Evolutionary conservation across 805 yeast genomes (phyloP).

Genomic region (Pichia ethanolica): DNA sequence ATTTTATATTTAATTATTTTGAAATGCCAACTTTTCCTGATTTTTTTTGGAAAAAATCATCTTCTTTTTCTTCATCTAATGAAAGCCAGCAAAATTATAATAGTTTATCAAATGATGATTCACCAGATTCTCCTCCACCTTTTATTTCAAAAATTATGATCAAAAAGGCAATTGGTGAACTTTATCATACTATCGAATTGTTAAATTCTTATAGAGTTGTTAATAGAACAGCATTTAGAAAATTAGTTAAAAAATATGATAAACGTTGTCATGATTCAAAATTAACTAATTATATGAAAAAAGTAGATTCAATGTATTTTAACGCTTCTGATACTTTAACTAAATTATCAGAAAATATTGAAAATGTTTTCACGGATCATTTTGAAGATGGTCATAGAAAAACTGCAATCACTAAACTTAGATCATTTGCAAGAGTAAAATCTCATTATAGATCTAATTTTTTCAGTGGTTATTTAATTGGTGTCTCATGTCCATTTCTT

Average conservation of each 20-base stretch:
- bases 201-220: constrained; percentile 62
- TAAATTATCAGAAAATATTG: constrained; percentile 49
- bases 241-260: constrained; percentile 85
- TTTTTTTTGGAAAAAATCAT: constrained; percentile 24
- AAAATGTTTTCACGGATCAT: constrained; percentile 54
- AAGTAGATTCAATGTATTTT: constrained; percentile 48
- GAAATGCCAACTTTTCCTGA: constrained; percentile 37
- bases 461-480: constrained; percentile 58
- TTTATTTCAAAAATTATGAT: constrained; percentile 58
- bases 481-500: constrained; percentile 58
- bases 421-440: constrained; percentile 34
- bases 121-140: constrained; percentile 39
- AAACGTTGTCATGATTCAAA: constrained; percentile 47
- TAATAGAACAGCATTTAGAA: constrained; percentile 82
- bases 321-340: constrained; percentile 57
- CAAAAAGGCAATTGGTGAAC: constrained; percentile 62
- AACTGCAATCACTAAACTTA: constrained; percentile 60
- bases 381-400: constrained; percentile 69
- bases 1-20: constrained; percentile 25
- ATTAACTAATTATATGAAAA: constrained; percentile 44
- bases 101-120: background rate
- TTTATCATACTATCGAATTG: constrained; percentile 63
- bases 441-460: constrained; percentile 45
- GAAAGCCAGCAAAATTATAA: too few species aligned
- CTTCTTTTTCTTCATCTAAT: too few species aligned